Percentiles rank a stretch among this genome's conserved stretches.
phyloP scores from a whole-genome alignment of 2,329 filamentous ascomycete species.

The Sporothrix brunneoviolacea region DNA sequence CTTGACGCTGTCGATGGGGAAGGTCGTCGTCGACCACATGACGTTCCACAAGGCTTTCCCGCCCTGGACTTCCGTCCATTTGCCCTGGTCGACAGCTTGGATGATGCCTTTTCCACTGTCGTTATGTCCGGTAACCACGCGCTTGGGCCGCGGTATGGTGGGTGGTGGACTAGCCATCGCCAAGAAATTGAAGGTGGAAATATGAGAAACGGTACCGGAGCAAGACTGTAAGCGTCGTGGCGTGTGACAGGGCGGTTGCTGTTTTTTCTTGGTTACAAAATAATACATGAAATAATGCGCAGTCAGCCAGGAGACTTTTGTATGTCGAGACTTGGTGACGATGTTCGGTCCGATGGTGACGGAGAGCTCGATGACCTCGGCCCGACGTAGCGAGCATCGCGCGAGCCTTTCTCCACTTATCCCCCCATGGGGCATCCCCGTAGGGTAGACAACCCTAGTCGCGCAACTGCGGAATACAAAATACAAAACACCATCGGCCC shows the following conservation, averaged over 20 bases:
- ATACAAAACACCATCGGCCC: no score
- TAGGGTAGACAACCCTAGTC: no score
- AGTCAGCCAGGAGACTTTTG: not conserved
- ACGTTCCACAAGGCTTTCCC: not conserved
- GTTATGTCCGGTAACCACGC: not conserved
- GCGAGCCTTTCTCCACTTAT: not conserved
- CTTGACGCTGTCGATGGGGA: not conserved
- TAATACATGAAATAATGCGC: not conserved
- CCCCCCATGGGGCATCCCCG: no score
- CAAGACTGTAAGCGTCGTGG: no score
- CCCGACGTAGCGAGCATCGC: not conserved
- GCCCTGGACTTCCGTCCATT: not conserved
- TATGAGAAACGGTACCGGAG: no score
- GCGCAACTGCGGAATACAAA: no score
- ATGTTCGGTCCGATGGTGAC: not conserved
- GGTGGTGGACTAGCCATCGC: not conserved
- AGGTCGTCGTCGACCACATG: slow-evolving; percentile 1
- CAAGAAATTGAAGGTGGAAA: no score
- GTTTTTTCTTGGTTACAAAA: no score
- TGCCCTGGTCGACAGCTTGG: not conserved
- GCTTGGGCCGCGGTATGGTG: not conserved
- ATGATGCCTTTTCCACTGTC: not conserved
- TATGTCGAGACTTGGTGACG: not conserved
- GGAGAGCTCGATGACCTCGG: not conserved
- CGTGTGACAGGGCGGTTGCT: no score